Percentiles rank a stretch among this genome's conserved stretches.
phyloP scores from a whole-genome alignment of 2,329 filamentous ascomycete genomes.

The Paecilomyces sp. region DNA sequence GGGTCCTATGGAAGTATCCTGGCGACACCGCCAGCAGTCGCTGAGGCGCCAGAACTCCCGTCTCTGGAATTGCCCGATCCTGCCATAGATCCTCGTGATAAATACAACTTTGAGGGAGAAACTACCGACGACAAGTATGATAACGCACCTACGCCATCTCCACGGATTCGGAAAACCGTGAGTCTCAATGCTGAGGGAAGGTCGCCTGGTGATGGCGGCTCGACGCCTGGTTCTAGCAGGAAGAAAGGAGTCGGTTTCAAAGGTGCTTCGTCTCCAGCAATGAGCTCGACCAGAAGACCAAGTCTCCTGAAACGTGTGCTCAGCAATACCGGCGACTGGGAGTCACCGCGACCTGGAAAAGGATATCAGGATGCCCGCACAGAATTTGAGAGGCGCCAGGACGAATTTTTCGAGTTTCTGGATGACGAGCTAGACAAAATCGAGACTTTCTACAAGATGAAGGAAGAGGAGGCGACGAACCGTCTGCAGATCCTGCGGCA shows the following conservation, averaged over 20 bases:
- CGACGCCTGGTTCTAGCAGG: slow-evolving; percentile 9
- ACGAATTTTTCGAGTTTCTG: slow-evolving; percentile 82
- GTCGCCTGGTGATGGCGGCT: neutral
- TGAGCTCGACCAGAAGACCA: slow-evolving; percentile 18
- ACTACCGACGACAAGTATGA: neutral
- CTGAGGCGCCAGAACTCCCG: slow-evolving; percentile 33
- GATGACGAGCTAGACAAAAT: slow-evolving; percentile 85
- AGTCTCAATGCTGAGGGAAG: neutral
- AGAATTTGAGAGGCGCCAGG: slow-evolving; percentile 64
- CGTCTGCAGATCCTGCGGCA: slow-evolving; percentile 65
- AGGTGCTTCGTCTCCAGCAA: slow-evolving; percentile 14
- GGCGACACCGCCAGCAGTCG: slow-evolving; percentile 41
- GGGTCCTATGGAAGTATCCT: slow-evolving; percentile 59
- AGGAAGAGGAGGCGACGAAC: slow-evolving; percentile 76
- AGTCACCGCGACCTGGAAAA: slow-evolving; percentile 27
- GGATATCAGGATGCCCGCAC: slow-evolving; percentile 51
- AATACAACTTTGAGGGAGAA: slow-evolving; percentile 8
- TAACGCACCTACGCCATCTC: neutral
- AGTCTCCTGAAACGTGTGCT: slow-evolving; percentile 34
- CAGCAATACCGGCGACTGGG: slow-evolving; percentile 22
- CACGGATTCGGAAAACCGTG: neutral
- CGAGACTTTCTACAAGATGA: slow-evolving; percentile 78
- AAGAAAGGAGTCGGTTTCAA: slow-evolving; percentile 11
- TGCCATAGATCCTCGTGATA: slow-evolving; percentile 43
- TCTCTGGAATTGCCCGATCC: slow-evolving; percentile 57